phyloP scores from a whole-genome alignment of 768 basidiomycete species.

The Leucosporidium creatinivorum region DNA sequence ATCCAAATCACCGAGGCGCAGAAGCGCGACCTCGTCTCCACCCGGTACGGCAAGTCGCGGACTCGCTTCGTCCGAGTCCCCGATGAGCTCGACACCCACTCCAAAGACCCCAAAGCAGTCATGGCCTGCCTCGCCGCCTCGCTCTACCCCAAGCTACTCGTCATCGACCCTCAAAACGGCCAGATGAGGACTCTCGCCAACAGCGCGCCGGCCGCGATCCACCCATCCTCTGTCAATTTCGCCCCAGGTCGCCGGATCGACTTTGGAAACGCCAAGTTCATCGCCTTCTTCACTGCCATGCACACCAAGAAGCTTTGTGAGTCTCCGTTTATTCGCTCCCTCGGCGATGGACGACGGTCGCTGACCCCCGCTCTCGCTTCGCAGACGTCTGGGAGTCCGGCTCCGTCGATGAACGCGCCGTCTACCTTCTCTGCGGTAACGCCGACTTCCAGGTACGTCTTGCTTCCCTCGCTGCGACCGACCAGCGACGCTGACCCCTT shows the following conservation, averaged over 20 bases:
- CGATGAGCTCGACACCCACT: conserved; percentile 60
- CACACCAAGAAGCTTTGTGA: conserved; percentile 87
- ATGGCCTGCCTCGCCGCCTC: conserved; percentile 78
- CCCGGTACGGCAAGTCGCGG: conserved; percentile 56
- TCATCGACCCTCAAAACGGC: conserved; percentile 55
- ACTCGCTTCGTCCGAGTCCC: conserved; percentile 73
- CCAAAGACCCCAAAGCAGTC: conserved; percentile 57
- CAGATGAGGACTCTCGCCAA: conserved; percentile 74
- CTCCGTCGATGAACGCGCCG: conserved; percentile 72
- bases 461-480: neutral
- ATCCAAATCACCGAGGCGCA: conserved; percentile 61
- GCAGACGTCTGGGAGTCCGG: conserved; percentile 71
- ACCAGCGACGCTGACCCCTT: neutral
- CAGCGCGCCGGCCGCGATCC: conserved; percentile 68
- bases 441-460: conserved; percentile 59
- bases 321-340: neutral
- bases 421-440: conserved; percentile 82
- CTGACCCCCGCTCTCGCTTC: neutral
- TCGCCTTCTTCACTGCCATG: conserved; percentile 48
- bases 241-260: conserved; percentile 53
- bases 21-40: conserved; percentile 62
- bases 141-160: conserved; percentile 81
- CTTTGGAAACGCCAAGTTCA: conserved; percentile 59
- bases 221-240: conserved; percentile 90
- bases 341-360: too few relatives aligned